Evolutionary conservation across 2,329 filamentous ascomycete genomes (phyloP), one percentile per base, ranked within the genome.

Genomic region (Diaporthe ilicicola): DNA sequence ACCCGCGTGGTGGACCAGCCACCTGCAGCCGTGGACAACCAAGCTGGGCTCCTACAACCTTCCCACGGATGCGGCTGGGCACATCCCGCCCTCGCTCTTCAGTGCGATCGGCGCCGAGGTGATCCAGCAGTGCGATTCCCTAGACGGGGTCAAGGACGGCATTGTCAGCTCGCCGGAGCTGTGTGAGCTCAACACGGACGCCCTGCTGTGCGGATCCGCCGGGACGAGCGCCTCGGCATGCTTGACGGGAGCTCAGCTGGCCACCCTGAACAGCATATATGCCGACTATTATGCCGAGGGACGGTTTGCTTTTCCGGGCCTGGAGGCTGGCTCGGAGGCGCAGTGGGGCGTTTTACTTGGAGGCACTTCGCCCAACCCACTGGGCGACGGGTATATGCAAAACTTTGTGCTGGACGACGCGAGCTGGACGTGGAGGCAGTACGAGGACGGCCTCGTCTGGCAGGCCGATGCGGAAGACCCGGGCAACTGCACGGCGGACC

Each of bases 31-130:
- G 22, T 80, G 76, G 74, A 81, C 82, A 22, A 76, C 83, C 27
- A 82, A 82, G 69, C 72, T 84, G 3, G 83, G 80, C 15, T 76
- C 82, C n/a, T 83, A 81, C 76, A 87, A 86, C 72, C 77, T 85
- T 13, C 84, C 83, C 1, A 77, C 75, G 12, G 80, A 80, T 12
- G 79, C 81, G 2, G 75, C 81, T 5, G 78, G 81, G 55, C 82
- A 84, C 71, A 84, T 88, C 46, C 77, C 82, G 0, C 70, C 80
- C 7, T 84, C 74, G 0, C 74, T 84, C 22, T 84, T 87, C 74
- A 70, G 79, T 0, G 71, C 78, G 5, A 81, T 87, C 39, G 74
- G 77, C 6, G 78, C 75, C 2, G 83, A 84, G 67, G 81, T 82
- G 2, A 70, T 81, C 53, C 75, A 74, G 37, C 83, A 84, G 74